Base-by-base conservation (phyloP, 2,329 filamentous ascomycete species). In the Penicillium sp. region DNA sequence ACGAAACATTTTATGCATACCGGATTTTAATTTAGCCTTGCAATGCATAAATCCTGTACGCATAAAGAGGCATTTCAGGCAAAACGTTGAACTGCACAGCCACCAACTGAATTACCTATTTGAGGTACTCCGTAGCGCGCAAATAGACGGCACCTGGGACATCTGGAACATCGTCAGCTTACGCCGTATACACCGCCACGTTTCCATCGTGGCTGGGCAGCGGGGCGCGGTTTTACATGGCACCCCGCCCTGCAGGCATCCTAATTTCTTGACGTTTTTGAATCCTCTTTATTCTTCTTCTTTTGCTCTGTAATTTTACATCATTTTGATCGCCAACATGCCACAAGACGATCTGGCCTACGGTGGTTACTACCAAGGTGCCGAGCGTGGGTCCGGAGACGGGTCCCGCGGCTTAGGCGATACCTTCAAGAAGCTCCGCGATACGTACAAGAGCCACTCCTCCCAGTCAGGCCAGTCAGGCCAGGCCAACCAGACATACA, bases 321-420 rank as follows among this genome's bases (percentile, higher is more conserved):
- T 29, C 39, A 36, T 32, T 39, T 52, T 45, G 22, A 32, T 24
- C 7, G 5, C 27, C 49, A 48, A 44, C 27, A 77, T 77, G 74
- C 71, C 74, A 16, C 64, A 71, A 47, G 78, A 84, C 61, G 74
- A 77, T 57, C 65, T 85, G 65, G 82, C 82, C 51, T 85, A 85
- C 65, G 82, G 82, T 57, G 77, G 81, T 34, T 81, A 81, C 61
- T 65, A 73, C 65, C 66, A 64, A 55, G 43, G 36, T 13, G 71
- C 55, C 61, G 67, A 62, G 60, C 71, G 68, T 49, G 69, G 65
- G 48, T 69, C 61, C 5, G 59, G 61, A 40, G 65, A 77, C 43
- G 72, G 71, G 39, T 76, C 81, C 42, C 74, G 81, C 39, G 79
- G 81, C n/a, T 65, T 84, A 36, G 78, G 81, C 36, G 80, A 82